phyloP scores from a whole-genome alignment of 768 basidiomycete genomes.

The Psilocybe cubensis region DNA sequence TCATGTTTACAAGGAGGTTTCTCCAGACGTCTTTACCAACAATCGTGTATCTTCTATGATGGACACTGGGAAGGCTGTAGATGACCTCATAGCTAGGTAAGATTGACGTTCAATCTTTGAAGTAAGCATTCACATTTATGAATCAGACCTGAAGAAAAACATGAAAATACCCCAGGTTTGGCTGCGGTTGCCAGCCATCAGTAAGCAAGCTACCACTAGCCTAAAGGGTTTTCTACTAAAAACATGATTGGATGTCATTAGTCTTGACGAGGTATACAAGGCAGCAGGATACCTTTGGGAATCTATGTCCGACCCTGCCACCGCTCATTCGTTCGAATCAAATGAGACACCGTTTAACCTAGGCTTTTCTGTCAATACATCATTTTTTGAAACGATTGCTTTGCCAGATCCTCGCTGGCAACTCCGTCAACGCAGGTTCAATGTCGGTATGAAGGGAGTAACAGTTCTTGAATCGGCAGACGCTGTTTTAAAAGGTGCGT shows the following conservation, averaged over 20 bases:
- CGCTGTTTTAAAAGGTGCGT: constrained; percentile 22
- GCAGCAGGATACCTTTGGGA: constrained; percentile 30
- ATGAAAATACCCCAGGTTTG: constrained; percentile 29
- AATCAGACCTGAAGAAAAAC: constrained; percentile 27
- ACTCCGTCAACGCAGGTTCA: constrained; percentile 29
- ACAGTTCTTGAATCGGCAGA: constrained; percentile 18
- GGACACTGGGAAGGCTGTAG: constrained; percentile 29
- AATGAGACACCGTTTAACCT: constrained; percentile 20
- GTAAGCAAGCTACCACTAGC: constrained; percentile 14
- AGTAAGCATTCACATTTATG: background rate
- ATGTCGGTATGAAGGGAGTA: constrained; percentile 28
- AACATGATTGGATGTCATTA: constrained; percentile 2
- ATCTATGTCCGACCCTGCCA: constrained; percentile 24
- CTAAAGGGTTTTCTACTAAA: background rate
- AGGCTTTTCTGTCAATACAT: constrained; percentile 18
- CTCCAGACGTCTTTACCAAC: constrained; percentile 37
- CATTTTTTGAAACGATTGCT: constrained; percentile 25
- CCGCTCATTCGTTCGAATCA: constrained; percentile 20
- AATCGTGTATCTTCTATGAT: constrained; percentile 36
- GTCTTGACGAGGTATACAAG: constrained; percentile 28
- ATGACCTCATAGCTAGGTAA: too few relatives aligned
- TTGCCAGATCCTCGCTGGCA: constrained; percentile 24
- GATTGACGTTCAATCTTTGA: background rate
- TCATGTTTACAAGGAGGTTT: constrained; percentile 40
- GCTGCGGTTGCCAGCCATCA: constrained; percentile 27